Conservation (phyloP, 805 yeast genomes). For the Kazachstania africana region DNA sequence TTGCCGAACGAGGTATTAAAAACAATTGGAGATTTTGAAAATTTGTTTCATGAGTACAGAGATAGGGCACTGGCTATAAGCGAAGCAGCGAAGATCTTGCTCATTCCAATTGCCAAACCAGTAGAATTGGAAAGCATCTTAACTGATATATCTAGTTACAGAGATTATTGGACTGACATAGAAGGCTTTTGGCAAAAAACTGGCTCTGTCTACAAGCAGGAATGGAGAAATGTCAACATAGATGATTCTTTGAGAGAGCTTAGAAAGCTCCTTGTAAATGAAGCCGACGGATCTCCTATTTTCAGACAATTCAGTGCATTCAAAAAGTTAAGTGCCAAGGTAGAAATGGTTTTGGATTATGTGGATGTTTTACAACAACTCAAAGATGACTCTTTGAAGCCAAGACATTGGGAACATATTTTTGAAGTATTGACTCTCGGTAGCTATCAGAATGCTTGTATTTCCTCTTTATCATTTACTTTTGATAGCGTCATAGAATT, state of each 20-base stretch:
- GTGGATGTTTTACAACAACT: too few relatives aligned
- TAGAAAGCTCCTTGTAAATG: neutral
- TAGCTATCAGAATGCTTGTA: too few relatives aligned
- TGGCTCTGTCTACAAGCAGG: constrained; percentile 1
- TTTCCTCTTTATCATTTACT: too few relatives aligned
- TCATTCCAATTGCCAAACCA: too few relatives aligned
- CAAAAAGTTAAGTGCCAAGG: neutral
- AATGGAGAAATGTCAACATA: constrained; percentile 6
- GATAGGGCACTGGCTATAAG: constrained; percentile 15
- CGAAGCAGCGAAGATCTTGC: too few relatives aligned
- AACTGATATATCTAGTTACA: too few relatives aligned
- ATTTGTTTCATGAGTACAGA: constrained; percentile 14
- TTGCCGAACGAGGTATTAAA: constrained; percentile 35
- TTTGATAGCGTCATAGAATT: too few relatives aligned
- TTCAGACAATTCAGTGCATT: neutral
- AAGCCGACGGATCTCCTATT: neutral
- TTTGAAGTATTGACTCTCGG: constrained; percentile 26
- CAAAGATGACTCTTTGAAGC: constrained; percentile 44
- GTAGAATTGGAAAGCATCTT: too few relatives aligned
- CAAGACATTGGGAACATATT: constrained; percentile 55
- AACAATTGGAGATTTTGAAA: constrained; percentile 25
- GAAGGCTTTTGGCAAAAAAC: constrained; percentile 3
- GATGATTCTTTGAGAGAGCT: neutral
- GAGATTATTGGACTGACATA: too few relatives aligned
- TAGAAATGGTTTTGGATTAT: too few relatives aligned